Evolutionary conservation across 306 rosid genomes (phyloP).

Genomic region (Purshia tridentata): DNA sequence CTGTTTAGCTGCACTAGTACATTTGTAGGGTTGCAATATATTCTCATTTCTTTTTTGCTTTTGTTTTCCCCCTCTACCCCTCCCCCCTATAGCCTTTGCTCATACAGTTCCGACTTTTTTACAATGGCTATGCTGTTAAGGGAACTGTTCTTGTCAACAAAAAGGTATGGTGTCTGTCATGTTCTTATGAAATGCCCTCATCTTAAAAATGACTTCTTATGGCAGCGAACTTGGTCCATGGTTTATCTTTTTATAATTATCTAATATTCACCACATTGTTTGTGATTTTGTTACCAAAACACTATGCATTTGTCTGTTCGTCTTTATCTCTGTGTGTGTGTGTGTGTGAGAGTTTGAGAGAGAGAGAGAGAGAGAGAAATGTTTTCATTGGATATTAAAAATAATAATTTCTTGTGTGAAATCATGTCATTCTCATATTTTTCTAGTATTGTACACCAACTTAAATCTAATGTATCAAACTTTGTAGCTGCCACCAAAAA

Average conservation of each 20-base stretch:
- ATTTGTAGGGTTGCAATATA: constrained; percentile 9
- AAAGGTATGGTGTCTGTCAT: constrained; percentile 40
- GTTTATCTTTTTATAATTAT: background rate
- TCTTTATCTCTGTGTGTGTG: background rate
- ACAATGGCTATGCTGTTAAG: constrained; percentile 66
- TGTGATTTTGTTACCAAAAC: background rate
- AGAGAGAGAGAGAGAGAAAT: background rate
- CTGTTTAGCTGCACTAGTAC: background rate
- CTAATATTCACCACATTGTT: background rate
- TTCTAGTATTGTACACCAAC: background rate
- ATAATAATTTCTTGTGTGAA: no score
- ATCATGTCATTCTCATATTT: background rate
- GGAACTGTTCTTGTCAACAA: constrained; percentile 73
- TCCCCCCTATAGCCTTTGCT: constrained; percentile 57
- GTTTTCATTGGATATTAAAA: no score
- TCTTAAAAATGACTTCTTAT: background rate
- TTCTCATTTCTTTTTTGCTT: constrained; percentile 28
- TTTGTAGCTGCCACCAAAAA: constrained; percentile 62
- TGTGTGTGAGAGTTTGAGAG: background rate
- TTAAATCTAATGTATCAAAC: constrained; percentile 1
- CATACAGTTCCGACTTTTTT: constrained; percentile 70
- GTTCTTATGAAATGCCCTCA: background rate
- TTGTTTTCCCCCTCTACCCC: background rate
- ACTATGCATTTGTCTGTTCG: background rate
- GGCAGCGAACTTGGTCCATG: background rate